These are phyloP conservation scores for Leptoxyphium fumago DNA, from an alignment of 2,329 filamentous ascomycete genomes.

Conservation along the genomic window DNA sequence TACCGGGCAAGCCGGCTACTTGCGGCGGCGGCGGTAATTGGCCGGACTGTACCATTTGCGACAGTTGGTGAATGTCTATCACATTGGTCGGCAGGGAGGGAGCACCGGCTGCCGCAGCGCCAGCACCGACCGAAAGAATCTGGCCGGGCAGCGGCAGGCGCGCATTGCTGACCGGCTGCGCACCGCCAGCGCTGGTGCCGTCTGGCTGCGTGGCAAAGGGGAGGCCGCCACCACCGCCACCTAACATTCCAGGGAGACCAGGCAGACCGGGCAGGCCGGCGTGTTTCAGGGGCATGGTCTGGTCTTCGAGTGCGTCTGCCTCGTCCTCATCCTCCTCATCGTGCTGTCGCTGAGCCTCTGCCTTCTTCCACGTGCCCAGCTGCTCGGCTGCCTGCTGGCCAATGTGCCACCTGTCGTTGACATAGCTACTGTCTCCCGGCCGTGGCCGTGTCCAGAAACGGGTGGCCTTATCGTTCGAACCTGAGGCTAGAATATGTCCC, in stretches of 20 bases:
- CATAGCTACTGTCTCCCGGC: slow-evolving; percentile 71
- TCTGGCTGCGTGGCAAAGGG: slow-evolving; percentile 13
- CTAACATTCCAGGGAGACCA: slow-evolving; percentile 35
- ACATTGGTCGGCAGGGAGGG: slow-evolving; percentile 10
- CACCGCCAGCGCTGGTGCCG: slow-evolving; percentile 30
- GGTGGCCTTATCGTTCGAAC: slow-evolving; percentile 91
- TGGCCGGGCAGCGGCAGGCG: slow-evolving; percentile 10
- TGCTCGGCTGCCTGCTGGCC: slow-evolving; percentile 87
- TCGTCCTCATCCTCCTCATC: slow-evolving; percentile 95
- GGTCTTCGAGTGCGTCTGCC: slow-evolving; percentile 80
- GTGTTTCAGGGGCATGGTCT: slow-evolving; percentile 57
- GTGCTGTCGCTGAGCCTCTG: slow-evolving; percentile 61
- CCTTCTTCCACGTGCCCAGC: slow-evolving; percentile 84
- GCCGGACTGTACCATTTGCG: slow-evolving; percentile 14
- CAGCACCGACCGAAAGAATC: slow-evolving; percentile 2
- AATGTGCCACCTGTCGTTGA: slow-evolving; percentile 89
- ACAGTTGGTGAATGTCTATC: slow-evolving; percentile 19
- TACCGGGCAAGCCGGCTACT: slow-evolving; percentile 11
- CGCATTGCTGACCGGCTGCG: slow-evolving; percentile 14
- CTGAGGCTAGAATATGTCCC: slow-evolving; percentile 86
- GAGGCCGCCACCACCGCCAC: slow-evolving; percentile 14
- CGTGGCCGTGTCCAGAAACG: slow-evolving; percentile 89
- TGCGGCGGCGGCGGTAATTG: slow-evolving; percentile 14
- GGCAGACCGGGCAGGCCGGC: slow-evolving; percentile 43
- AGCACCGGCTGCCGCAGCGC: slow-evolving; percentile 7